These are phyloP conservation scores for Candida mesenterica DNA, from an alignment of 1,139 yeast species.

Conservation along the genomic window DNA sequence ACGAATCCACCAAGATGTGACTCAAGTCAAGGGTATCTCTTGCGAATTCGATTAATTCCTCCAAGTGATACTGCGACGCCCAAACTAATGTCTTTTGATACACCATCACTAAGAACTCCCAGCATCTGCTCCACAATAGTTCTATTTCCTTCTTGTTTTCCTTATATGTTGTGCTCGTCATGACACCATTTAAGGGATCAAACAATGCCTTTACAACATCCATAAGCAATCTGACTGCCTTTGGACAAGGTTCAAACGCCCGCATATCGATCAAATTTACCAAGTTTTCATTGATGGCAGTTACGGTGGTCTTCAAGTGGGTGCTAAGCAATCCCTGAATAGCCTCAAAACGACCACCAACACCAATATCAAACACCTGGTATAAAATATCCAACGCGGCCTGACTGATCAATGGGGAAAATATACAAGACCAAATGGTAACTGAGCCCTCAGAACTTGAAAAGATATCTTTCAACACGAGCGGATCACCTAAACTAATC, in stretches of 20 bases:
- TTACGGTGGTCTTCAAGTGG: conserved; percentile 43
- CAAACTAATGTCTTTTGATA: conserved; percentile 69
- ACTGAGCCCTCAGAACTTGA: conserved; percentile 26
- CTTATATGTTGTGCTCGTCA: conserved; percentile 15
- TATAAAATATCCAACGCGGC: conserved; percentile 70
- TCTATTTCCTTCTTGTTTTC: conserved; percentile 15
- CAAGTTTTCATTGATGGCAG: conserved; percentile 49
- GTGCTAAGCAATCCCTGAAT: conserved; percentile 51
- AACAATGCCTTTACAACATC: conserved; percentile 65
- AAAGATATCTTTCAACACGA: conserved; percentile 36
- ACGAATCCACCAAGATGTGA: conserved; percentile 63
- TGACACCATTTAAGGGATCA: conserved; percentile 62
- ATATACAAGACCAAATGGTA: conserved; percentile 70
- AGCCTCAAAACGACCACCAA: conserved; percentile 68
- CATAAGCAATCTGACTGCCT: conserved; percentile 70
- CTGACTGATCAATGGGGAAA: conserved; percentile 61
- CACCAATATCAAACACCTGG: conserved; percentile 64
- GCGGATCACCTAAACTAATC: conserved; percentile 41
- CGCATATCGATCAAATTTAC: conserved; percentile 44
- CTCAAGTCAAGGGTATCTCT: conserved; percentile 84
- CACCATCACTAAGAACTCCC: conserved; percentile 71
- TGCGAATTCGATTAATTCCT: conserved; percentile 71
- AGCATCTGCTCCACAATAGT: conserved; percentile 63
- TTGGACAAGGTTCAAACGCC: conserved; percentile 72
- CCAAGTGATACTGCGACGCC: conserved; percentile 62